Conservation (phyloP, 495 filamentous ascomycete genomes). For the Aspergillus baeticus region DNA sequence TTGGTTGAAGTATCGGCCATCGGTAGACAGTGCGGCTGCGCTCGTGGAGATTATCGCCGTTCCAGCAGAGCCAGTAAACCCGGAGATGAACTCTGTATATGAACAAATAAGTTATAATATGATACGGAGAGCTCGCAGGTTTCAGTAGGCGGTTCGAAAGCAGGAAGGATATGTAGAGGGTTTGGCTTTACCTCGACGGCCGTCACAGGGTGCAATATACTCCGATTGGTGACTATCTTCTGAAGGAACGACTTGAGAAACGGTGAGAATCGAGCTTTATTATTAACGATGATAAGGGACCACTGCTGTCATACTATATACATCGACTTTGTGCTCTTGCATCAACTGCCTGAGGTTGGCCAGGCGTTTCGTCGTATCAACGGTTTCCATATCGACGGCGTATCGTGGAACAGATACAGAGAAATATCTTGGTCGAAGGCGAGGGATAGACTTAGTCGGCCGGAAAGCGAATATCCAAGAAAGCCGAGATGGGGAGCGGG, state of each 20-base stretch:
- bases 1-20: conserved; percentile 98
- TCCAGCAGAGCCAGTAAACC: conserved; percentile 94
- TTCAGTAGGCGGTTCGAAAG: neutral
- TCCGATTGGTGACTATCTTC: conserved; percentile 98
- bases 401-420: conserved; percentile 35
- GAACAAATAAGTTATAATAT: conserved; percentile 14
- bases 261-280: conserved; percentile 16
- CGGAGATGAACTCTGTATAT: conserved; percentile 74
- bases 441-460: conserved; percentile 28
- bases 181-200: conserved; percentile 67
- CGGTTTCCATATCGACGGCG: conserved; percentile 71
- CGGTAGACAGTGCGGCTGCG: conserved; percentile 89
- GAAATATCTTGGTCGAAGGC: conserved; percentile 35
- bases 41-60: conserved; percentile 84
- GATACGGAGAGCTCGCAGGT: neutral
- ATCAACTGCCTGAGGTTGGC: conserved; percentile 78
- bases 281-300: neutral
- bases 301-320: conserved; percentile 74
- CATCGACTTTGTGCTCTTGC: conserved; percentile 81
- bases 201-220: conserved; percentile 95
- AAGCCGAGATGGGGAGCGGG: conserved; percentile 33
- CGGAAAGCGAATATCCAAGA: conserved; percentile 33
- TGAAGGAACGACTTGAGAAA: conserved; percentile 80
- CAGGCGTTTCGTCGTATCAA: conserved; percentile 79
- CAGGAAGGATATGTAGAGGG: neutral